A percentile compares a stretch with the other conserved stretches of the same genome.
Conservation (phyloP, 306 rosid genomes). For the Casuarina glauca region DNA sequence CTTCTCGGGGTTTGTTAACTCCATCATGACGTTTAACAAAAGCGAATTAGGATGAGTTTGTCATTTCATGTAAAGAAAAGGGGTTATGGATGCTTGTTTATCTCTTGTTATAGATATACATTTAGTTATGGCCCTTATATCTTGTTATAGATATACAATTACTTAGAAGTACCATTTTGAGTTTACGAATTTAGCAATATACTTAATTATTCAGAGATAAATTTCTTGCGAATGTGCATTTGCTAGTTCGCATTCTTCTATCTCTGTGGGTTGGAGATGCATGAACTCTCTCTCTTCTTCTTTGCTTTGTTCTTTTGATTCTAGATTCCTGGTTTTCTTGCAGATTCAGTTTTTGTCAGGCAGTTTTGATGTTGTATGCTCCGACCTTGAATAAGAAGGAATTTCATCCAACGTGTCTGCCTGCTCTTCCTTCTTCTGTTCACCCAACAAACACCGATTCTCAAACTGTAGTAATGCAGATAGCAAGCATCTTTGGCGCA, state of each 20-base stretch:
- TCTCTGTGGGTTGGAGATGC: too few species aligned
- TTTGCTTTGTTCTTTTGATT: not conserved
- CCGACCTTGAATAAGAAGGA: constrained; percentile 60
- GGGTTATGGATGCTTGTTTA: too few species aligned
- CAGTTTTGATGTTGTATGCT: constrained; percentile 57
- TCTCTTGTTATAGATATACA: too few species aligned
- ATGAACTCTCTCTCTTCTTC: too few species aligned
- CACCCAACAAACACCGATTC: constrained; percentile 35
- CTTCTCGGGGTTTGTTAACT: too few species aligned
- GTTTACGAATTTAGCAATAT: too few species aligned
- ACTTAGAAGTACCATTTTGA: too few species aligned
- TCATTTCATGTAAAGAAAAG: too few species aligned
- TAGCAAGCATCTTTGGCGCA: constrained; percentile 66
- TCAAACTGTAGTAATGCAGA: constrained; percentile 50
- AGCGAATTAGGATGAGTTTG: too few species aligned
- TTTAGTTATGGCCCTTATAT: too few species aligned
- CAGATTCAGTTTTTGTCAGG: constrained; percentile 82
- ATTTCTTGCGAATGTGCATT: not conserved
- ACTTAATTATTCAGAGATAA: not conserved
- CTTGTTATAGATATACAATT: too few species aligned
- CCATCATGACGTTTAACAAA: too few species aligned
- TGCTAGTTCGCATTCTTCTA: not conserved
- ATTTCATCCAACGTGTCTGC: constrained; percentile 68
- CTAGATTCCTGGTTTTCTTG: constrained; percentile 18
- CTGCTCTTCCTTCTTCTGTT: constrained; percentile 56